Evolutionary conservation across 2,329 filamentous ascomycete genomes (phyloP), one percentile per base, ranked within the genome.

Genomic region (Ophiosphaerella korrae): DNA sequence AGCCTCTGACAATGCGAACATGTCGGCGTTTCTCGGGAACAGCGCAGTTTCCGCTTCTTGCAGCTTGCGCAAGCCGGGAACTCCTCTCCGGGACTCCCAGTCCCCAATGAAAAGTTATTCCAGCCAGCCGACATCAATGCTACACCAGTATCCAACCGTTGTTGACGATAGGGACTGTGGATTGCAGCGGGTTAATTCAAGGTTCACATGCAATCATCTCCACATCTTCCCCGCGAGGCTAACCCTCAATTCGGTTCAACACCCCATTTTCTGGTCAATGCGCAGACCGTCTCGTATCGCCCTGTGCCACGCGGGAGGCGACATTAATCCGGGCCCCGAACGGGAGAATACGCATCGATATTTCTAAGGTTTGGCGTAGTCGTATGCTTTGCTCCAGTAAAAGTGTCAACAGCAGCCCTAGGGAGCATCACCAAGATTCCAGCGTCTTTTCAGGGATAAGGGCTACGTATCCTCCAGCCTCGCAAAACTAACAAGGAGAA

Each of bases 1-100:
- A 71, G 60, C 41, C 68, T 63, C 50, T 64, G 34, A 46, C 68
- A 72, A 57, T 72, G 68, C 39, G 62, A 66, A 55, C 67, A 72
- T 37, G 65, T 54, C 12, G 68, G 68, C 12, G 52, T 54, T 33
- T 71, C 68, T 40, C 66, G 57, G 29, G 66, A 68, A 46, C 68
- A 71, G 9, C 63, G 59, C 47, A 71, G 41, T 42, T 71, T 71
- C 41, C 68, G 56, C 51, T 66, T 68, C 53, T 70, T 65, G 52
- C 68, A 72, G 29, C 62, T 66, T 7, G 58, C 60, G 44, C 68
- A 72, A 8, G 67, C 68, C 32, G 68, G 68, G 35, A 55, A 52
- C 43, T 70, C 68, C 18, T 66, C 67, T 21, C 58, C 62, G 34
- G 46, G 59, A 50, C 58, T 62, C 21, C 63, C 60, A 45, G 51